Percentiles rank a stretch among this genome's conserved stretches.
These are phyloP conservation scores for Dactylellina cionopaga DNA, from an alignment of 2,329 filamentous ascomycete genomes.

Conservation along the genomic window DNA sequence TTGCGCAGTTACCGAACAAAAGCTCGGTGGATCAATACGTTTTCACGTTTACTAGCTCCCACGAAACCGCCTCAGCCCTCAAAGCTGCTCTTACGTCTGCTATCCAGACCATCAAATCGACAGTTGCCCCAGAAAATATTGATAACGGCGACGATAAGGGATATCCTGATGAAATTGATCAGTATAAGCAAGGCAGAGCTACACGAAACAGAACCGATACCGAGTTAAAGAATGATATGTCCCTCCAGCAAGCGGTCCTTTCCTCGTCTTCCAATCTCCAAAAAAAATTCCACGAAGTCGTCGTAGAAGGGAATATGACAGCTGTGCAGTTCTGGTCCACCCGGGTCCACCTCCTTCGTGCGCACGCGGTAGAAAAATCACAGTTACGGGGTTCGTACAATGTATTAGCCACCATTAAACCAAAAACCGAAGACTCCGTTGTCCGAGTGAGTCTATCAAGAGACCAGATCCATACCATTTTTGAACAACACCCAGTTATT, in stretches of 20 bases:
- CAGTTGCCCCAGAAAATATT: conserved; percentile 63
- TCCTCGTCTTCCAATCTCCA: conserved; percentile 79
- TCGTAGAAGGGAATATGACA: conserved; percentile 81
- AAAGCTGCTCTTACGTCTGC: conserved; percentile 82
- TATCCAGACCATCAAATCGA: conserved; percentile 75
- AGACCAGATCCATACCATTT: conserved; percentile 92
- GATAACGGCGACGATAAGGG: conserved; percentile 65
- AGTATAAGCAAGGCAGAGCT: conserved; percentile 24
- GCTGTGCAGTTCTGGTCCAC: conserved; percentile 95
- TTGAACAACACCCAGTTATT: conserved; percentile 90
- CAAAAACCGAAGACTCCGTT: conserved; percentile 77
- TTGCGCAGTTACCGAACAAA: conserved; percentile 66
- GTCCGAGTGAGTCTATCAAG: conserved; percentile 84
- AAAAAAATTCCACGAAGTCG: conserved; percentile 87
- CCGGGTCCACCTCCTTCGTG: conserved; percentile 82
- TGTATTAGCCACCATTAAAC: conserved; percentile 88
- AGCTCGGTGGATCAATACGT: conserved; percentile 71
- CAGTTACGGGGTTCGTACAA: conserved; percentile 93
- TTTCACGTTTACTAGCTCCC: conserved; percentile 87
- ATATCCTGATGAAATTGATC: conserved; percentile 58
- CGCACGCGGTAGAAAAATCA: conserved; percentile 86
- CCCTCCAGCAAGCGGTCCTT: conserved; percentile 86
- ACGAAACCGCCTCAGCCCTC: conserved; percentile 83
- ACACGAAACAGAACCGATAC: conserved; percentile 65
- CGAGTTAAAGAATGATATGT: conserved; percentile 78